Percentiles rank a stretch among this genome's conserved stretches.
phyloP scores from a whole-genome alignment of 805 yeast genomes.

The Nematodospora valgi region DNA sequence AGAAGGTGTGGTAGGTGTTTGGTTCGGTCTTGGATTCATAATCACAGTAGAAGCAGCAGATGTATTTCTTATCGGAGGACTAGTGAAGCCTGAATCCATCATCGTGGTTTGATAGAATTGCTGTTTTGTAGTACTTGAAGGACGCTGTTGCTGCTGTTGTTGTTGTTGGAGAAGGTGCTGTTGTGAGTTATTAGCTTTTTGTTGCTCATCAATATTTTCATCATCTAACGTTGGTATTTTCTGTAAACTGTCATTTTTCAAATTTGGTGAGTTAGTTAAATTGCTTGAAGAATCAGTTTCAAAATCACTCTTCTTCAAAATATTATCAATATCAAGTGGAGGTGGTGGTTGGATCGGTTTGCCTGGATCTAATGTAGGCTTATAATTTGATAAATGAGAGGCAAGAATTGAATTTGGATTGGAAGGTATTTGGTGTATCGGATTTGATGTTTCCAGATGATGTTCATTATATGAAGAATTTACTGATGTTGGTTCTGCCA shows the following conservation, averaged over 20 bases:
- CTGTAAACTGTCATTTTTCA: slow-evolving; percentile 21
- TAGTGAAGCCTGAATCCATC: too few relatives aligned
- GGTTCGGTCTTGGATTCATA: slow-evolving; percentile 3
- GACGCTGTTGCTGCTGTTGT: background rate
- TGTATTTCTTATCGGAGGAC: background rate
- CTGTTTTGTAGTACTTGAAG: background rate
- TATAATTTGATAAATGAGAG: slow-evolving; percentile 10
- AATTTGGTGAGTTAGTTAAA: slow-evolving; percentile 10
- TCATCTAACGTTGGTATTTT: slow-evolving; percentile 31
- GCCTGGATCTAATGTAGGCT: slow-evolving; percentile 47
- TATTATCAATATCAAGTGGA: slow-evolving; percentile 15
- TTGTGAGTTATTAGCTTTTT: background rate
- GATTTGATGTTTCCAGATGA: background rate
- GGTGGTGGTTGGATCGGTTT: slow-evolving; percentile 28
- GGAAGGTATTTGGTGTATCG: slow-evolving; percentile 1
- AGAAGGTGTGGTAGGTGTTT: too few relatives aligned
- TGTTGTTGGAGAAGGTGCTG: slow-evolving; percentile 1
- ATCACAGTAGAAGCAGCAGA: background rate
- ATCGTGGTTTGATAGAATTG: too few relatives aligned
- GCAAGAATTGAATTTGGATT: slow-evolving; percentile 3
- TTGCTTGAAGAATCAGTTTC: slow-evolving; percentile 7
- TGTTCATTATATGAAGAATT: too few relatives aligned
- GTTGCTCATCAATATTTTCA: slow-evolving; percentile 27
- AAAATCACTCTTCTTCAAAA: slow-evolving; percentile 15
- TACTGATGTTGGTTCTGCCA: background rate